Evolutionary conservation across 257 asterid genomes (phyloP).

Genomic region (Ligustrum vulgare): DNA sequence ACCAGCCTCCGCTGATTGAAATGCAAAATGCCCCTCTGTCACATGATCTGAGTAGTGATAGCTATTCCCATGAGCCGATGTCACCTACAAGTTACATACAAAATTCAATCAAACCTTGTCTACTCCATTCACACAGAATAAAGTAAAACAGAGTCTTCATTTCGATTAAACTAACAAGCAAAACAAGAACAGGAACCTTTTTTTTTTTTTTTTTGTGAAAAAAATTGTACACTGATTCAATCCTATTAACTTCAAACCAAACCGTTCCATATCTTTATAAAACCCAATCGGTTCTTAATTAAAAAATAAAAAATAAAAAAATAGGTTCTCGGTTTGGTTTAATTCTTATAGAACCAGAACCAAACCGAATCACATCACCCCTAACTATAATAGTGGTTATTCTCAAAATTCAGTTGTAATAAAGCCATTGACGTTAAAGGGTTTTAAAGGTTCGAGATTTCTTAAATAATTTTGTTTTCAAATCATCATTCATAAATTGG

Average conservation of each 20-base stretch:
- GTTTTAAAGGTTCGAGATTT: not conserved
- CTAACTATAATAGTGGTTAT: not conserved
- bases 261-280: too few relatives aligned
- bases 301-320: too few relatives aligned
- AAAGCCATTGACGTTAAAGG: not conserved
- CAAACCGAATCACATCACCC: too few relatives aligned
- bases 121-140: not conserved
- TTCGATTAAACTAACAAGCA: not conserved
- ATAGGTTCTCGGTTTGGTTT: too few relatives aligned
- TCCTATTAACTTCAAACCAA: not conserved
- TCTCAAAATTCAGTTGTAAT: not conserved
- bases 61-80: slow-evolving; percentile 77
- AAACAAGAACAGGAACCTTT: not conserved
- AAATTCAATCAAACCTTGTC: not conserved
- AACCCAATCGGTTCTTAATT: too few relatives aligned
- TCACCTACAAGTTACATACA: slow-evolving; percentile 50
- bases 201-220: not conserved
- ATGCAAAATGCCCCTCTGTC: slow-evolving; percentile 75
- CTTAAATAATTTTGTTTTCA: not conserved
- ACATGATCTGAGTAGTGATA: slow-evolving; percentile 83
- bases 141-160: not conserved
- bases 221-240: not conserved
- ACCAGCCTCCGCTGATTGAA: slow-evolving; percentile 79
- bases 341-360: too few relatives aligned
- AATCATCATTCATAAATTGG: not conserved